Evolutionary conservation across 1,139 yeast genomes (phyloP), one percentile per base, ranked within the genome.

Genomic region (Candida labiduridarum): DNA sequence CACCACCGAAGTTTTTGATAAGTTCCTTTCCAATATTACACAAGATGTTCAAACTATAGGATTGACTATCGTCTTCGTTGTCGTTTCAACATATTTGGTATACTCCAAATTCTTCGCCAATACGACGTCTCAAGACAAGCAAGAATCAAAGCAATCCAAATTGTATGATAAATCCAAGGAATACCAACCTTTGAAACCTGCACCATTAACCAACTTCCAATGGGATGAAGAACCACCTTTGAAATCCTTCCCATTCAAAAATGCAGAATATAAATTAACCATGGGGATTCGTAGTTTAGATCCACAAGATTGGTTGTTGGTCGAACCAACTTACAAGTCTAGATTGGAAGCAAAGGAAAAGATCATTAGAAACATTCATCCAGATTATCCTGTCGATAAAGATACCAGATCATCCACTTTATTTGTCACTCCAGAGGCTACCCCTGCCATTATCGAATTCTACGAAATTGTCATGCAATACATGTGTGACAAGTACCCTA

Each of bases 231-330:
- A 30, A 9, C 53, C 48, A 2, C 58, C 65, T 2, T 19, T 60
- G 33, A 61, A 59, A 45, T 58, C 60, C 25, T 59, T 51, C 29
- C 68, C 67, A 8, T 64, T 63, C 47, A 61, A 62, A 47, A 52
- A 56, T 44, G 56, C 46, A 3, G 53, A 45, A 16, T 52, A 52
- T 29, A 81, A 79, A 56, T 68, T 87, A 67, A 86, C 87, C 4
- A 83, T 87, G 89, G 92, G 88, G 0, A 78, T 87, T 49, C 76
- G 74, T 51, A 76, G 72, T 46, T 65, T 83, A 41, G 78, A 78
- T 31, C 76, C 80, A 6, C 78, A 80, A 48, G 90, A 87, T 49
- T 84, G 88, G 85, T 68, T 88, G 30, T 69, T 83, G 46, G 62
- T 89, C n/a, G 96, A 88, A 54, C 73, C 85, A 45, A 79, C 85